A percentile compares a stretch with the other conserved stretches of the same genome.
Conservation (phyloP, 352 stramenopile species). For the Globisporangium cederbergense region DNA sequence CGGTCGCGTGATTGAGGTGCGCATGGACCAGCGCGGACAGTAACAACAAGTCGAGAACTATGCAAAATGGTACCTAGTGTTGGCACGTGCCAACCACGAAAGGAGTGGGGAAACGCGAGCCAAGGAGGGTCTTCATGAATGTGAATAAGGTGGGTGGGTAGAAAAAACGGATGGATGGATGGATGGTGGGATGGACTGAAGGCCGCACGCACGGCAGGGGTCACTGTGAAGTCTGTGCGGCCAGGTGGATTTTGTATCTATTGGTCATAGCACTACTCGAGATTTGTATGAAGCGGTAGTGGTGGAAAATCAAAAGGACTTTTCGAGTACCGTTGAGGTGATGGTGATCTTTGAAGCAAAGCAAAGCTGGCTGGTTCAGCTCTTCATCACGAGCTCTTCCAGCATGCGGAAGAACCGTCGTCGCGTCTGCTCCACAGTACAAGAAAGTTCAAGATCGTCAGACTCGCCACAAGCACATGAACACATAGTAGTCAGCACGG, state of each 20-base stretch:
- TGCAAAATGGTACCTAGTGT: background rate
- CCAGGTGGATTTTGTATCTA: conserved; percentile 1
- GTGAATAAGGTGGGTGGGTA: conserved; percentile 3
- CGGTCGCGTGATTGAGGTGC: conserved; percentile 63
- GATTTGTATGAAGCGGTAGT: background rate
- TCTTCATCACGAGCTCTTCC: conserved; percentile 29
- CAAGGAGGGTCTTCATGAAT: background rate
- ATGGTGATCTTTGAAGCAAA: background rate
- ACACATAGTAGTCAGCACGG: background rate
- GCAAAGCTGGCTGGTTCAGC: conserved; percentile 1
- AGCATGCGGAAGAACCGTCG: conserved; percentile 38
- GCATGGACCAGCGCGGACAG: conserved; percentile 54
- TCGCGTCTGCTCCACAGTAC: conserved; percentile 24
- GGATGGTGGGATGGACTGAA: background rate
- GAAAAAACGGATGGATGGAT: conserved; percentile 1
- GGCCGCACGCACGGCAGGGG: background rate
- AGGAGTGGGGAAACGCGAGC: background rate
- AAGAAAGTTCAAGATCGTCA: background rate
- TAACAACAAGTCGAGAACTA: background rate
- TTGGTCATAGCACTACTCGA: background rate
- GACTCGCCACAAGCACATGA: background rate
- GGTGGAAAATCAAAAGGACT: background rate
- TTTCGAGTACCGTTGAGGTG: no score
- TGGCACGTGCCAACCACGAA: background rate
- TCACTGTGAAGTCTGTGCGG: background rate